Evolutionary conservation across 2,329 filamentous ascomycete genomes (phyloP).

Genomic region (Parasarocladium wereldwijsianum): DNA sequence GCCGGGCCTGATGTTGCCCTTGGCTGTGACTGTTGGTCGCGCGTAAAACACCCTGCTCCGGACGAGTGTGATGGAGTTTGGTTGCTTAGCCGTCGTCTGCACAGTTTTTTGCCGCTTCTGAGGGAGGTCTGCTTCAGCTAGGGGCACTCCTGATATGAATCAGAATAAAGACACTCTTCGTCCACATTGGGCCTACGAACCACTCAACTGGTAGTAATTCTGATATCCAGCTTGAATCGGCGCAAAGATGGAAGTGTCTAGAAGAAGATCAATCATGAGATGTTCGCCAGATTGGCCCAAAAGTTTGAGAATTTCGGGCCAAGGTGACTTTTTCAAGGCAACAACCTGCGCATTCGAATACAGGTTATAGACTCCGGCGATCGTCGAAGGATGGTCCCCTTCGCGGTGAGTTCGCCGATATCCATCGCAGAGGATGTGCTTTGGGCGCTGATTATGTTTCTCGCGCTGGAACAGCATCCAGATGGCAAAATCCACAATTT

Average conservation of each 20-base stretch:
- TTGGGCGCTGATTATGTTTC: conserved; percentile 33
- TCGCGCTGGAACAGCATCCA: conserved; percentile 59
- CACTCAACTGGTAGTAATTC: conserved; percentile 69
- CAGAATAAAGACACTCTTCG: no score
- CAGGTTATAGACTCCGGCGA: conserved; percentile 50
- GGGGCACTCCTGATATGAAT: conserved; percentile 25
- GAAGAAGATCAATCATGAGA: conserved; percentile 63
- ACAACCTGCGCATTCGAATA: conserved; percentile 58
- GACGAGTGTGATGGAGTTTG: conserved; percentile 56
- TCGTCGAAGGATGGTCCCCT: conserved; percentile 17
- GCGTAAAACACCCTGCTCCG: conserved; percentile 81
- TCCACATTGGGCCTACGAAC: conserved; percentile 25
- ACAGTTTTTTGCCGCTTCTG: not conserved
- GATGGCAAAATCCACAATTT: conserved; percentile 67
- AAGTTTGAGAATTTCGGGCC: conserved; percentile 60
- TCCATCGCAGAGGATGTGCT: conserved; percentile 73
- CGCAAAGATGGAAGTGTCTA: conserved; percentile 65
- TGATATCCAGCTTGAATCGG: conserved; percentile 41
- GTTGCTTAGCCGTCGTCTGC: conserved; percentile 11
- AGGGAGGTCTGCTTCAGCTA: conserved; percentile 29
- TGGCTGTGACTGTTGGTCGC: conserved; percentile 53
- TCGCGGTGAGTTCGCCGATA: conserved; percentile 39
- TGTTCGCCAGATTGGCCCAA: conserved; percentile 62
- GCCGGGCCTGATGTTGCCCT: conserved; percentile 55
- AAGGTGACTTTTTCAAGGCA: conserved; percentile 52